Conservation (phyloP, 495 filamentous ascomycete species). For the Choiromyces venosus region DNA sequence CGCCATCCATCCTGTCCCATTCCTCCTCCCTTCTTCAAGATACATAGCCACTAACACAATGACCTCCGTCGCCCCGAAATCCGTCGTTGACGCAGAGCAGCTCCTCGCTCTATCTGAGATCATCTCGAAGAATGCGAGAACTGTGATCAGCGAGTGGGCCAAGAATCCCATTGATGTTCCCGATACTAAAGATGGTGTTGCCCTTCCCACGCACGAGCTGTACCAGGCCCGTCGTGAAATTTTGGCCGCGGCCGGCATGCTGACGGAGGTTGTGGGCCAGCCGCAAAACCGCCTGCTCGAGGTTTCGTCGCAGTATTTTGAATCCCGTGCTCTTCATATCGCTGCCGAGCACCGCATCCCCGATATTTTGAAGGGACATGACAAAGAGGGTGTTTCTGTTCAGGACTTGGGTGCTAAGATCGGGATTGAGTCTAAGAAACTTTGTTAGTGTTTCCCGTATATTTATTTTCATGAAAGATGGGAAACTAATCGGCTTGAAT, state of each 20-base stretch:
- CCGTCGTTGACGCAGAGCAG: constrained; percentile 12
- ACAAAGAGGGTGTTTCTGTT: constrained; percentile 32
- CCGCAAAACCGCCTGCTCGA: constrained; percentile 37
- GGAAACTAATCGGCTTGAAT: not conserved
- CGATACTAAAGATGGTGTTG: constrained; percentile 9
- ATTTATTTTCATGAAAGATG: not conserved
- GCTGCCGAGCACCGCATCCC: constrained; percentile 41
- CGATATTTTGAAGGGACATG: constrained; percentile 36
- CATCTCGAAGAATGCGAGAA: constrained; percentile 16
- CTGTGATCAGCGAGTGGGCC: constrained; percentile 28
- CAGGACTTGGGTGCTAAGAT: constrained; percentile 27
- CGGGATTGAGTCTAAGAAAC: constrained; percentile 40
- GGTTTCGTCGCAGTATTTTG: constrained; percentile 42
- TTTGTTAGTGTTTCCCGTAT: constrained; percentile 28
- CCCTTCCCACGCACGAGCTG: constrained; percentile 27
- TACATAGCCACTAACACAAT: not conserved
- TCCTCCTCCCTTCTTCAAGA: not conserved
- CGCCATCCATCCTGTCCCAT: not conserved
- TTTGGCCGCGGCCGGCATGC: constrained; percentile 38
- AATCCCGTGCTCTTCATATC: constrained; percentile 41
- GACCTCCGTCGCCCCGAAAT: constrained; percentile 4
- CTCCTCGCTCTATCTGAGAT: constrained; percentile 10
- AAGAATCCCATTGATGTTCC: constrained; percentile 11
- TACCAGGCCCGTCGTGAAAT: constrained; percentile 40
- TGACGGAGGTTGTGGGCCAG: constrained; percentile 40